Evolutionary conservation across 169 alveolate genomes (phyloP), one percentile per base, ranked within the genome.

Genomic region (Eimeria necatrix): DNA sequence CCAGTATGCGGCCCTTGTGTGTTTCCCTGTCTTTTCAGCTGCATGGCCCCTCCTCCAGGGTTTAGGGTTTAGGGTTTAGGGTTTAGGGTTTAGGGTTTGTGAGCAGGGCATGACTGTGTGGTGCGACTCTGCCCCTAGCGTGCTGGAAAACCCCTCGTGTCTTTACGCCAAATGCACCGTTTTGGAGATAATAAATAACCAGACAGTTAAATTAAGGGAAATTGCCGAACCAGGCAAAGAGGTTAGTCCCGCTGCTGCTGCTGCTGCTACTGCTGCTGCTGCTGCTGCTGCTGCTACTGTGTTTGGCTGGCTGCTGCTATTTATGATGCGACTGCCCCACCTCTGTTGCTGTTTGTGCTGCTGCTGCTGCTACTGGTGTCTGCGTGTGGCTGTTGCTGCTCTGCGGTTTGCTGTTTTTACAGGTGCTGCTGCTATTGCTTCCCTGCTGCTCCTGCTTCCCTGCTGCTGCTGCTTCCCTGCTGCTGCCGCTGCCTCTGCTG

Each of bases 101-200:
- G 18, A 16, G 7, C 88, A 78, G 88, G 88, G 88, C 70, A 78
- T 78, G 88, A 48, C 46, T 22, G 92, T 92, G 32, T 92, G 95
- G 95, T 70, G 93, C 71, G 91, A 52, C 48, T 53, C 53, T 3
- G 85, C 95, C 12, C 95, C 95, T 4, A 46, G 56, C 16, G 83
- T 59, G 10, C 5, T 22, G 61, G 84, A 60, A 51, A 53, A 71
- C n/a, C 61, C 91, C 26, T 41, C 83, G 0, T 9, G 5, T 8
- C 59, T 68, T 8, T 92, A 48, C 53, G 59, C 64, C 22, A 92
- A 92, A 60, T 92, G 95, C 68, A 26, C 76, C 4, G 80, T 92
- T 14, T 12, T 92, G 97, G 98, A 86, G 3, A 8, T 68, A 0
- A 12, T 32, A 5, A 32, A 78, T 46, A 4, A 5, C 26, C 68